Evolutionary conservation across 2,329 filamentous ascomycete genomes (phyloP).

Genomic region (Diaporthe sp.): DNA sequence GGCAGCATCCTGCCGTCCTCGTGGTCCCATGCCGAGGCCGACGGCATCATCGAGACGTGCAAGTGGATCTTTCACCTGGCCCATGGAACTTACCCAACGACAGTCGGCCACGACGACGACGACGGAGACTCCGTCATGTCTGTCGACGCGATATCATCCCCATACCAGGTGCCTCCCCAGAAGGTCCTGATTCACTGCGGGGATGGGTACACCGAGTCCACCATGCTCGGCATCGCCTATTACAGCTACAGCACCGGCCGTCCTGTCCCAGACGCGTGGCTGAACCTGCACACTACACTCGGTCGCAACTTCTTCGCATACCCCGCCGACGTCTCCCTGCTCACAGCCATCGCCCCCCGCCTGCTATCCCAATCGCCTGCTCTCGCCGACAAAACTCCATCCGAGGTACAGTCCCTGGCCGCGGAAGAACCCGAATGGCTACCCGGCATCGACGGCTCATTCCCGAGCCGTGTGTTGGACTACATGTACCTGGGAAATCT

Average conservation of each 20-base stretch:
- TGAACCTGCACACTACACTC: constrained; percentile 84
- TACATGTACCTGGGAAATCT: constrained; percentile 98
- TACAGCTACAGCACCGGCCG: constrained; percentile 91
- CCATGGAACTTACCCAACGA: constrained; percentile 68
- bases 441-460: constrained; percentile 85
- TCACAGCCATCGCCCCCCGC: constrained; percentile 82
- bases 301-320: constrained; percentile 97
- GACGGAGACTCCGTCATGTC: constrained; percentile 72
- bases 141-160: constrained; percentile 39
- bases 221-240: constrained; percentile 90
- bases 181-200: constrained; percentile 93
- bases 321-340: constrained; percentile 85
- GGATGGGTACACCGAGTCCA: constrained; percentile 96
- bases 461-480: constrained; percentile 88
- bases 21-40: constrained; percentile 85
- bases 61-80: constrained; percentile 91
- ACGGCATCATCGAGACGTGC: constrained; percentile 87
- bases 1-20: constrained; percentile 91
- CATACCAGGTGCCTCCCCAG: constrained; percentile 55
- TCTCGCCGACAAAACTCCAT: constrained; percentile 61
- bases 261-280: constrained; percentile 87
- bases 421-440: constrained; percentile 84
- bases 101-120: constrained; percentile 55
- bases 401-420: constrained; percentile 67
- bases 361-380: constrained; percentile 80